Percentiles rank a stretch among this genome's conserved stretches.
phyloP scores from a whole-genome alignment of 1,139 yeast genomes.

The Kurtzmaniella quercitrusa region DNA sequence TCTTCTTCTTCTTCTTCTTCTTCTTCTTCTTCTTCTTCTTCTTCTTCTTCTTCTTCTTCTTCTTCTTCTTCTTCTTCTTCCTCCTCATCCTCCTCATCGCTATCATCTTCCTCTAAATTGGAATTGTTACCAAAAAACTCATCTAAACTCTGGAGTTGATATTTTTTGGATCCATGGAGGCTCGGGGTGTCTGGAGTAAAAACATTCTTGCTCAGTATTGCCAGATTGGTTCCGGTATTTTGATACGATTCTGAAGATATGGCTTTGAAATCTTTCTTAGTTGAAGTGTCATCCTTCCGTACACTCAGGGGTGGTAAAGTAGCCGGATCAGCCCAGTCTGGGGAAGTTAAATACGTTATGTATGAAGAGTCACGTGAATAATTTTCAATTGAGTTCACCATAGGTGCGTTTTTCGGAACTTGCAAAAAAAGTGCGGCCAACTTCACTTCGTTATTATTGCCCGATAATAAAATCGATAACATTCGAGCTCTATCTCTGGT shows the following conservation, averaged over 20 bases:
- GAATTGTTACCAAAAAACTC: conserved; percentile 71
- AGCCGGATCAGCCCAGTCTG: conserved; percentile 33
- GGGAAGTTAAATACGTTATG: conserved; percentile 21
- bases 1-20: conserved; percentile 22
- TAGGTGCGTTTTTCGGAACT: conserved; percentile 73
- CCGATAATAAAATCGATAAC: conserved; percentile 48
- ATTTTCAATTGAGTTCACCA: conserved; percentile 8
- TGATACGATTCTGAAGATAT: conserved; percentile 8
- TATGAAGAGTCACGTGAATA: conserved; percentile 10
- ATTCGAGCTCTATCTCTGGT: conserved; percentile 83
- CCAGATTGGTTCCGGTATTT: not conserved
- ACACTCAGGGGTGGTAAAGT: conserved; percentile 32
- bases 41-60: conserved; percentile 18
- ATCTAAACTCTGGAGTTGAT: conserved; percentile 72
- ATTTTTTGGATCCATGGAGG: conserved; percentile 17
- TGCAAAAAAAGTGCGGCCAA: conserved; percentile 76
- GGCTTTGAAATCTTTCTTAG: conserved; percentile 16
- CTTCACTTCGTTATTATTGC: conserved; percentile 35
- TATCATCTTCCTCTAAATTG: conserved; percentile 15
- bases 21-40: conserved; percentile 19
- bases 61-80: conserved; percentile 8
- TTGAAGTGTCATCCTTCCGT: conserved; percentile 25
- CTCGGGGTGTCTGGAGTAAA: not conserved
- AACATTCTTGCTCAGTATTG: not conserved
- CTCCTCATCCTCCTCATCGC: conserved; percentile 11